Evolutionary conservation across 2,329 filamentous ascomycete species (phyloP), one percentile per base, ranked within the genome.

Genomic region (Hawksworthiomyces lignivorus): DNA sequence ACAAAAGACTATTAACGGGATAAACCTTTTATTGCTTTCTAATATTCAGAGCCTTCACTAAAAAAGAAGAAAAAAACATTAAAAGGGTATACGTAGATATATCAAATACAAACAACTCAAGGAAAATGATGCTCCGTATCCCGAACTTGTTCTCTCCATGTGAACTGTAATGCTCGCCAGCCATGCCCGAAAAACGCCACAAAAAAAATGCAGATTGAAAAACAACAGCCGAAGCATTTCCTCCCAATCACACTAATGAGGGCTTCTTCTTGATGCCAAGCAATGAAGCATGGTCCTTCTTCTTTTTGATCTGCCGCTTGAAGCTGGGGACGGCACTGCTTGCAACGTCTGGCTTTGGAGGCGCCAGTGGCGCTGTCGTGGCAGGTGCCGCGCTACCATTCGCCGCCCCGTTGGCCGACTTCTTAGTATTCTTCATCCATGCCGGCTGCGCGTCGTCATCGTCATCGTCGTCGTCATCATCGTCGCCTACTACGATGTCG

Each of bases 231-330:
- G n/a, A n/a, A n/a, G n/a, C n/a, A n/a, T n/a, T n/a, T n/a, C 24
- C 18, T 10, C 17, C 7, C 4, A 7, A 0, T 61, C 56, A 80
- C 5, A 78, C 71, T 15, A 81, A 55, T 1, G 73, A 68, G 14
- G 73, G 67, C 63, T 88, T 90, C 71, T 87, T 92, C 69, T 95
- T 96, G 54, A 96, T 89, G 1, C 89, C 88, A 36, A 95, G 62
- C 18, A 81, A 67, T 12, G 82, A 80, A 1, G 79, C 69, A 44
- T 84, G 75, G 45, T 92, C 80, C 62, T 92, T 94, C 67, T 95
- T 97, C 65, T 87, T 83, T 67, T 94, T 95, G 36, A 82, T 72
- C 32, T 80, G 76, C 46, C 84, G 72, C 60, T 84, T 84, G 56
- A 90, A 94, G 0, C 77, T 78, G 4, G 82, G 80, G 5, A 75